Conservation (phyloP, 2,329 filamentous ascomycete species). For the Apiospora koreana region DNA sequence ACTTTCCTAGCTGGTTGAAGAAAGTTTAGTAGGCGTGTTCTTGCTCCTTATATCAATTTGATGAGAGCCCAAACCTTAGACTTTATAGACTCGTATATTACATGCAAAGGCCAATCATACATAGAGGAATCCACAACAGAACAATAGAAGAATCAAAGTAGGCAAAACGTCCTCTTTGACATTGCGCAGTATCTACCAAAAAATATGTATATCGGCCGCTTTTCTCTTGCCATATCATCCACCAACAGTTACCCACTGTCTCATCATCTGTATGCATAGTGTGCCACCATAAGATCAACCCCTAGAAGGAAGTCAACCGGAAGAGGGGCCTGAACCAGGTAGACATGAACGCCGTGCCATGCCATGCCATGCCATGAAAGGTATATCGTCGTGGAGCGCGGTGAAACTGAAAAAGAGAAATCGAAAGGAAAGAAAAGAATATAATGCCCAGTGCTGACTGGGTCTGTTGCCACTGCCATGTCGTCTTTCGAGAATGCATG, state of each 20-base stretch:
- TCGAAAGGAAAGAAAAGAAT: background rate
- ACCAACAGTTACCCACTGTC: background rate
- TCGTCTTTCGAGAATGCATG: background rate
- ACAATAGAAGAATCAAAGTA: background rate
- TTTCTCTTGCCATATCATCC: background rate
- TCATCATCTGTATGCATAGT: background rate
- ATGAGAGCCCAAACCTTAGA: too few species aligned
- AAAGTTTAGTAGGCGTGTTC: too few species aligned
- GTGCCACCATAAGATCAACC: background rate
- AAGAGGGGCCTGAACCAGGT: background rate
- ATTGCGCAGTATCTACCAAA: background rate
- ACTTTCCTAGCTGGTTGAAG: too few species aligned
- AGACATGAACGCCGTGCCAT: background rate
- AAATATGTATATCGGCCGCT: background rate
- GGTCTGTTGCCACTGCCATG: background rate
- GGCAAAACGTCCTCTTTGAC: background rate
- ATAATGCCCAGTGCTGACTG: background rate
- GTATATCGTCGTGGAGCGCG: background rate
- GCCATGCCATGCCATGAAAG: background rate
- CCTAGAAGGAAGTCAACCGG: background rate
- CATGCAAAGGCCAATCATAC: too few species aligned
- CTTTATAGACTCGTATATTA: too few species aligned
- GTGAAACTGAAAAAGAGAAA: background rate
- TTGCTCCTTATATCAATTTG: too few species aligned
- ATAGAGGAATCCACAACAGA: too few species aligned